Evolutionary conservation across 192 early-diverging fungal genomes (phyloP), one percentile per base, ranked within the genome.

Genomic region (Umbelopsis ramanniana): DNA sequence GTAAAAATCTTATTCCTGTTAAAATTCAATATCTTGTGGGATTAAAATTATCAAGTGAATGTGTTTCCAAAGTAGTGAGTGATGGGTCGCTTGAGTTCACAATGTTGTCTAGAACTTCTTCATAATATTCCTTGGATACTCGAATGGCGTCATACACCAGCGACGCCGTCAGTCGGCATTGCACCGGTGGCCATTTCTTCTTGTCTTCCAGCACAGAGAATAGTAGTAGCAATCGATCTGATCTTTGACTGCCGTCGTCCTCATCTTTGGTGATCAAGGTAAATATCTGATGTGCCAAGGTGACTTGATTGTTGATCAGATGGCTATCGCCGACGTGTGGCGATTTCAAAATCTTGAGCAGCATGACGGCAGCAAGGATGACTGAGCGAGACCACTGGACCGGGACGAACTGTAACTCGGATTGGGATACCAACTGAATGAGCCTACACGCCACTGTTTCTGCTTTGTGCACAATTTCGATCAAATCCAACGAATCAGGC

Each of bases 261-360:
- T 63, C 57, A 37, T 2, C 3, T 14, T 63, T 63, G 10, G 57
- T 37, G 24, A 37, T 63, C 57, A 29, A 38, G 0, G 10, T 63
- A 8, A 63, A n/a, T 37, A 63, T 63, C 26, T 63, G 29, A 63
- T 63, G 57, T 35, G 57, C 57, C 35, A 63, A n/a, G 3, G 57
- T n/a, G 14, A 63, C 35, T 63, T 63, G 57, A 63, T 63, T 63
- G 26, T 63, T 63, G 57, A 63, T 63, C 29, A 63, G 57, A 29
- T 33, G 5, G 33, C 57, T 37, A 14, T 63, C 35, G 6, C 57
- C 33, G 19, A 29, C 57, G 57, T 37, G 33, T 12, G 57, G 57
- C 35, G 57, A 63, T 17, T 63, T 63, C 35, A 63, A 12, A 35
- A 63, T 63, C 57, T 63, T 63, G 57, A 63, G 33, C 14, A 63